Base-by-base conservation (phyloP, 2,329 filamentous ascomycete genomes). In the Aspergillus cejpii region DNA sequence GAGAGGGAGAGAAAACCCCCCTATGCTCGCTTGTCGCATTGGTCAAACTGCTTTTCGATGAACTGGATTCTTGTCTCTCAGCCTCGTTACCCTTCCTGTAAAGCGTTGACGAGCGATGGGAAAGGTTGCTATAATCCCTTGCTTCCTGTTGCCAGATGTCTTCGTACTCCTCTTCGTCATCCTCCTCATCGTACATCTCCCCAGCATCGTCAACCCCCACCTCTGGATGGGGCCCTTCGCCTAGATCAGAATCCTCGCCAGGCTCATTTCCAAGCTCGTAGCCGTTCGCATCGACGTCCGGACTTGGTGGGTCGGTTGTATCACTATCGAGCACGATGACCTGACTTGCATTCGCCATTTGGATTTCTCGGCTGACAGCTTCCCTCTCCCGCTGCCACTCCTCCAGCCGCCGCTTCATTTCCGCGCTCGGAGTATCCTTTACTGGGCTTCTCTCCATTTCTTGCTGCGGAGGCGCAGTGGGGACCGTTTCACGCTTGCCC, bases 141-240 rank as follows among this genome's bases (percentile, higher is more conserved):
- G 68, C 66, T 51, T 71, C 67, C 51, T 68, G 64, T 49, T 74
- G 70, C 72, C 72, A 74, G 21, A 74, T 73, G 42, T 74, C 71
- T 40, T 66, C 67, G 44, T 66, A 67, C 11, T 62, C 69, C 29
- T 66, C 67, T 12, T 63, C 59, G 10, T 62, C 60, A 8, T 57
- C 55, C 8, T 51, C 49, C 3, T 50, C 49, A 10, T 34, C 31
- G 11, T 34, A 34, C 31, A n/a, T 17, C 11, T 34, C 14, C 31
- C 14, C 8, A 11, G 7, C 10, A 15, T 11, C 10, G 17, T 34
- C 5, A 34, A 19, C 7, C 3, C 15, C 14, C 31, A 2, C 10
- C 5, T 20, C 31, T 34, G 15, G 31, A 17, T 12, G 31, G 28
- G 28, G 12, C 14, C 6, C 28, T 11, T 24, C 23, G 23, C 10